Base-by-base conservation (phyloP, 257 asterid genomes). In the Przewalskia tangutica region DNA sequence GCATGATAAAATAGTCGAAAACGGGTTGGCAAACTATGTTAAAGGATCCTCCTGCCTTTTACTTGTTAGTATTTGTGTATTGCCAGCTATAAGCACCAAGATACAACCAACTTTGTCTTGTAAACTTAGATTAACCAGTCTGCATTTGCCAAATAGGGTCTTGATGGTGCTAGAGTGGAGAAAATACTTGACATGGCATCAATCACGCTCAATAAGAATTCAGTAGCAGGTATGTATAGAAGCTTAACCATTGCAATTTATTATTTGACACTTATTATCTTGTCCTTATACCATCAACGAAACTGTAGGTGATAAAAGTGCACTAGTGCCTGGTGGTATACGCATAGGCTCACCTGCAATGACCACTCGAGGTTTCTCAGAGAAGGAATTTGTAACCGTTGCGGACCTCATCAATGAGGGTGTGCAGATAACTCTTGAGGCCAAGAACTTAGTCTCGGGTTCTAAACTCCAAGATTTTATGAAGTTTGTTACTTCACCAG, bases 81-180 rank as follows among this genome's bases (percentile, higher is more conserved):
- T 71, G 12, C 20, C 42, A 18, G 13, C 42, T 46, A 11, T 13
- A 48, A 73, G 23, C 40, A 71, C 42, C 59, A 73, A 20, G 23
- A 12, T 20, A 20, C 14, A 23, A 48, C 1, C 79, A 48, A 48
- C 20, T 60, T 50, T 8, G 3, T 73, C 79, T 14, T 73, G n/a
- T 73, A 1, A 48, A 50, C 44, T 50, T 50, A 0, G 44, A 75
- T 75, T 50, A 48, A 75, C 62, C 46, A 0, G 18, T 2, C 62
- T 23, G 20, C 44, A 75, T 50, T 13, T 75, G 44, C 12, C 79
- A 75, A 50, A 48, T 60, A 96, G 99, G 98, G 95, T 63, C 59
- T 90, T 79, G 98, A 96, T 77, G 99, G 99, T 83, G 99, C 99
- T 68, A 88, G 98, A 81, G 98, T 85, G 86, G 98, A 96, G 91